Evolutionary conservation across 179 eudicot genomes (phyloP).

Genomic region (Spinacia oleracea): DNA sequence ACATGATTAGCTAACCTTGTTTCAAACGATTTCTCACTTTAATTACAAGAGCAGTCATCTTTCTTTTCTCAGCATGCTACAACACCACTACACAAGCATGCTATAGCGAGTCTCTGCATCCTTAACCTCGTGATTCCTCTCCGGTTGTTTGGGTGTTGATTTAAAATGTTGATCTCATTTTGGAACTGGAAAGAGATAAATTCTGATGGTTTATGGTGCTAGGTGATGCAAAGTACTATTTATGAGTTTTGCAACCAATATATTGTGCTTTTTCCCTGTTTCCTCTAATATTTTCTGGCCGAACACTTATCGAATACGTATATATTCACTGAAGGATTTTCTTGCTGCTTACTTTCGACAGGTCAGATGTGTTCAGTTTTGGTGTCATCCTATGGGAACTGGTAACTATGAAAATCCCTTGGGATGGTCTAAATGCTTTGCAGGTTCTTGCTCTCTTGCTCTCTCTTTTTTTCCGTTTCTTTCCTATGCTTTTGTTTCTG

Average conservation of each 20-base stretch:
- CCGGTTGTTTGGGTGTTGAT: background rate
- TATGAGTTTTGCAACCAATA: background rate
- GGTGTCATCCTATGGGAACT: slow-evolving; percentile 89
- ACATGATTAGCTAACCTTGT: background rate
- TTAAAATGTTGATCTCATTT: background rate
- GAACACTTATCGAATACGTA: background rate
- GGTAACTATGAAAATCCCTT: slow-evolving; percentile 67
- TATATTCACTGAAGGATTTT: slow-evolving; percentile 9
- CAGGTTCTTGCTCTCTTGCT: slow-evolving; percentile 47
- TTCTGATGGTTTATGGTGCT: background rate
- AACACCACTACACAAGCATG: too few species aligned
- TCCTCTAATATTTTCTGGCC: background rate
- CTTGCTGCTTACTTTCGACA: slow-evolving; percentile 28
- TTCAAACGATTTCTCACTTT: background rate
- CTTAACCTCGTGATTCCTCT: background rate
- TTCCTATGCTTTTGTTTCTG: background rate
- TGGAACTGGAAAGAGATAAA: background rate
- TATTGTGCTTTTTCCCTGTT: background rate
- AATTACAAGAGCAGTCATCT: background rate
- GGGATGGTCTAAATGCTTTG: slow-evolving; percentile 62
- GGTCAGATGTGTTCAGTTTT: slow-evolving; percentile 87
- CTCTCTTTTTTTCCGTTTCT: background rate
- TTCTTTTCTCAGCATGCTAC: background rate
- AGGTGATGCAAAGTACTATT: background rate
- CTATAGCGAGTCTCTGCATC: background rate